Base-by-base conservation (phyloP, 2,329 filamentous ascomycete species). In the Tolypocladium tundrense region DNA sequence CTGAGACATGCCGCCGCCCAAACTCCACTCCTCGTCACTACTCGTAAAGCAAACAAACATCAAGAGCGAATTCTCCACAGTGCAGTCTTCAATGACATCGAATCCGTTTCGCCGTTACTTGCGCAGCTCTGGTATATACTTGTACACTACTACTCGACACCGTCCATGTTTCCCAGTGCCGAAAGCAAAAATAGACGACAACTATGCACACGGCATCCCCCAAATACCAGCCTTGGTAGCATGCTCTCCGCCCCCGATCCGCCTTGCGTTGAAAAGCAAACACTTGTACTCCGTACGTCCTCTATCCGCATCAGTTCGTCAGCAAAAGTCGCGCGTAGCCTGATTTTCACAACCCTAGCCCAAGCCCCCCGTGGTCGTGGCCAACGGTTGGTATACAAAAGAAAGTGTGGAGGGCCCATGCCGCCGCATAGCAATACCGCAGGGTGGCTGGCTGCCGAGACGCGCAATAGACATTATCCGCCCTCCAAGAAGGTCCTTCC, bases 211-310 rank as follows among this genome's bases (percentile, higher is more conserved):
- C 52, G 5, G 31, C 52, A 4, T 31, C 54, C 40, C 43, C 41
- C 50, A 27, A 43, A 53, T 52, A 4, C 48, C 16, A 35, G 48
- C 31, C 31, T 52, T 37, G 31, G 31, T 37, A 21, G 31, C 31
- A 52, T 21, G 48, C 31, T 52, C 48, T 37, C 48, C 45, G 4
- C 4, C 48, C 48, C 11, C 31, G 10, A 52, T 21, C 48, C 31
- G 31, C 31, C 48, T 10, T 37, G 48, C 24, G 6, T 5, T 43
- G 24, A 27, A 53, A 35, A 37, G n/a, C 33, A 55, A 53, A 52
- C 57, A 57, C 39, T 57, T 51, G 42, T 56, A 62, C 60, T 59
- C 60, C 60, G 52, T 55, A 54, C 57, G 54, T 59, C 60, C 57
- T 62, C 60, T 62, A 61, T 61, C 60, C 57, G 54, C 59, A 41